Base-by-base conservation (phyloP, 257 asterid genomes). In the Salvia splendens region DNA sequence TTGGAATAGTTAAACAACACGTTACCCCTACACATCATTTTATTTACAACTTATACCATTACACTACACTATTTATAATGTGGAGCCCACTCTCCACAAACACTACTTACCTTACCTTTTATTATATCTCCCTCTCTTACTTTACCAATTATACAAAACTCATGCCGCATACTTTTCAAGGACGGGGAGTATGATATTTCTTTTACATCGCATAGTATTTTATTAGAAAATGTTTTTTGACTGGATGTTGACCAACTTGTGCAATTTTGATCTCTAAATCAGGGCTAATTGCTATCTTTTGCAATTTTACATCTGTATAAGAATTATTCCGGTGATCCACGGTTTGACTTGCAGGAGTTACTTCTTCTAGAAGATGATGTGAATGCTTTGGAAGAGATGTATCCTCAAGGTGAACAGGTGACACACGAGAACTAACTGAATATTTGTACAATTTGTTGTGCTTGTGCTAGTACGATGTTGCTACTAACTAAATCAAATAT, bases 351-450 rank as follows among this genome's bases (percentile, higher is more conserved):
- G 61, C 80, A 91, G 97, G 97, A 91, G 83, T 61, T 91, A 68
- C 96, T 88, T 75, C 91, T 86, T 73, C 79, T 91, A 65, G 97
- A 91, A 81, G 97, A 86, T 16, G 97, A 91, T 43, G 93, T 91
- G 65, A 88, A 91, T 70, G 87, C 96, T 65, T 76, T 91, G 64
- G 97, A 91, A 77, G 96, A 91, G 83, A 91, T 91, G 97, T 91
- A 91, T 81, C 97, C 97, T 67, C 97, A 91, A 78, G 97, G 97
- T 62, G 97, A 91, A 91, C 82, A 91, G 96, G 97, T 91, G 77
- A 86, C 62, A 36, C 45, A 63, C 63, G 67, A 72, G 43, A 20
- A 40, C 67, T 48, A 33, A 50, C 28, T 49, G 61, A 7, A 51
- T 64, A 41, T 3, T 20, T 50, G 6, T 67, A 36, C 36, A 16